Evolutionary conservation across 2,329 filamentous ascomycete species (phyloP), one percentile per base, ranked within the genome.

Genomic region (Phyllosticta citriasiana): DNA sequence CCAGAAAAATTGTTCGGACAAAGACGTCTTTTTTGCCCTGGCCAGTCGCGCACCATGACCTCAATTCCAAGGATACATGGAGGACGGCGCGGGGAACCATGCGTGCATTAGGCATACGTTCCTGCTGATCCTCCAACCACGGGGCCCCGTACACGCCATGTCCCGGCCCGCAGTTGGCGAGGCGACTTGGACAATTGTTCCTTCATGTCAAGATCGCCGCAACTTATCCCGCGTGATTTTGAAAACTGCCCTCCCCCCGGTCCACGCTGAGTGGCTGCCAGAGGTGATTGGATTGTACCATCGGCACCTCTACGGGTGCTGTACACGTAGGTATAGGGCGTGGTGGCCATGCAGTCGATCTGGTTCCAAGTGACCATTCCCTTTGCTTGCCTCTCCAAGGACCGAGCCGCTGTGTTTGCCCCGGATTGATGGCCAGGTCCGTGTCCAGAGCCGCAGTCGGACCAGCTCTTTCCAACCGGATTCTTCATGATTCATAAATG

Each of bases 91-190:
- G 53, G 53, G 53, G 58, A 60, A 27, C 53, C 40, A 52, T 56
- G 35, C 57, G 4, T 25, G 57, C 57, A 19, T 24, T 30, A 52
- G 58, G 58, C 58, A 60, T 56, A 19, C 52, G 53, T 56, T 60
- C 58, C 58, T 60, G 58, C 58, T 60, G 58, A 60, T 60, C 58
- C 58, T 60, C 52, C 57, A 35, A 24, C 40, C 40, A 40, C 3
- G 19, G 35, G 52, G 52, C 52, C 40, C 35, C 27, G 27, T 35
- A 10, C 57, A 58, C 50, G 57, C 57, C 47, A 35, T 30, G 6
- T 25, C 26, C 26, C 8, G 19, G 24, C 24, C 56, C 14, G n/a
- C 40, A n/a, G 56, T 57, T 52, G 56, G 51, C 40, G 56, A 57
- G 25, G 40, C 56, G 40, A 57, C 56, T 57, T 27, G 52, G 40